Evolutionary conservation across 1,139 yeast genomes (phyloP).

Genomic region (Arxiozyma heterogenica): DNA sequence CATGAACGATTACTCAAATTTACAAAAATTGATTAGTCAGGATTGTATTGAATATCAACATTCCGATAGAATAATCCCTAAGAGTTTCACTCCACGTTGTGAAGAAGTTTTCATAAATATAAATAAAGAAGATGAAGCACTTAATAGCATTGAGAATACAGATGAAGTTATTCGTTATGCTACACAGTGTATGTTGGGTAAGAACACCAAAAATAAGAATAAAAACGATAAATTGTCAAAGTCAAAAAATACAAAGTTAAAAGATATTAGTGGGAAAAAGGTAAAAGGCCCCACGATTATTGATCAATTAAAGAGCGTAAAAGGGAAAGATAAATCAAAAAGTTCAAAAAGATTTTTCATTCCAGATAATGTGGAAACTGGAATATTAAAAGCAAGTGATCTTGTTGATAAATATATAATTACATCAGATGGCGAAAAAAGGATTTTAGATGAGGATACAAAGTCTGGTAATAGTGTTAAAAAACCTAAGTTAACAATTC

Average conservation of each 20-base stretch:
- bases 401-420: constrained; percentile 34
- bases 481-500: constrained; percentile 4
- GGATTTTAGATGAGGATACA: background rate
- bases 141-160: constrained; percentile 49
- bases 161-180: constrained; percentile 66
- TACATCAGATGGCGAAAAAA: background rate
- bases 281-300: background rate
- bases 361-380: constrained; percentile 72
- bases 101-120: constrained; percentile 50
- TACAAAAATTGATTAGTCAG: constrained; percentile 47
- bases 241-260: constrained; percentile 9
- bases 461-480: background rate
- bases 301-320: background rate
- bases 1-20: constrained; percentile 70
- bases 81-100: constrained; percentile 43
- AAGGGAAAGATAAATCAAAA: constrained; percentile 13
- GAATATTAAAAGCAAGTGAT: constrained; percentile 51
- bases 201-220: constrained; percentile 15
- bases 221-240: constrained; percentile 6
- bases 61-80: constrained; percentile 63
- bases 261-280: background rate
- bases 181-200: constrained; percentile 35
- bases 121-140: constrained; percentile 58
- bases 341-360: constrained; percentile 45
- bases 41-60: constrained; percentile 37